Base-by-base conservation (phyloP, 345 rosid species). In the Dimocarpus longan region DNA sequence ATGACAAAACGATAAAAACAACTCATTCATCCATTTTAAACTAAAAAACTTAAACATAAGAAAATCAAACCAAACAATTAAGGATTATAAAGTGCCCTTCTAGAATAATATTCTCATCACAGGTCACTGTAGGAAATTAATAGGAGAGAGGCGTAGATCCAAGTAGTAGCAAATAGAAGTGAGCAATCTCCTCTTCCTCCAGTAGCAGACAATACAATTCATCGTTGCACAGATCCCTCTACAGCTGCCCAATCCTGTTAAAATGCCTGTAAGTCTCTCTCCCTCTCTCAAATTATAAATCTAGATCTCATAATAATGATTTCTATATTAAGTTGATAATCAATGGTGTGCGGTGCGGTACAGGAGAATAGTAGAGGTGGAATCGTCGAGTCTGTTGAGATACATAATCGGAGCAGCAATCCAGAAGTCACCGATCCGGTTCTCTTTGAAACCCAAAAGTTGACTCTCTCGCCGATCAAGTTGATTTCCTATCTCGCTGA, bases 311-410 rank as follows among this genome's bases (percentile, higher is more conserved):
- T 3, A 15, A 12, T 66, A 46, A 28, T 32, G 37, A 32, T 3
- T 32, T 32, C 37, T 32, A 32, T 32, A 42, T 42, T 42, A 42
- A 42, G 8, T 54, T 18, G 59, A 6, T 67, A 44, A 70, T 69
- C 44, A 32, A 32, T 32, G 3, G 66, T 64, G 37, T 79, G 79
- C 44, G 75, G 44, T 84, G 85, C 90, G 92, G 98, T 84, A 86
- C 76, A 54, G 82, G 67, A 80, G 78, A 81, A 75, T 93, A 82
- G 52, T 90, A 24, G 98, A 94, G 88, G 99, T 96, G 78, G 98
- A 92, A 87, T 95, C 98, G 26, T 98, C 99, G 80, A 94, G 98
- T 87, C 93, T 91, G 79, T 50, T 89, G 39, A 89, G 99, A 73
- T 94, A 94, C 84, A 66, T 96, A 70, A 88, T 94, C 71, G 99